Evolutionary conservation across 2,329 filamentous ascomycete genomes (phyloP), one percentile per base, ranked within the genome.

Genomic region (Thelonectria blattea): DNA sequence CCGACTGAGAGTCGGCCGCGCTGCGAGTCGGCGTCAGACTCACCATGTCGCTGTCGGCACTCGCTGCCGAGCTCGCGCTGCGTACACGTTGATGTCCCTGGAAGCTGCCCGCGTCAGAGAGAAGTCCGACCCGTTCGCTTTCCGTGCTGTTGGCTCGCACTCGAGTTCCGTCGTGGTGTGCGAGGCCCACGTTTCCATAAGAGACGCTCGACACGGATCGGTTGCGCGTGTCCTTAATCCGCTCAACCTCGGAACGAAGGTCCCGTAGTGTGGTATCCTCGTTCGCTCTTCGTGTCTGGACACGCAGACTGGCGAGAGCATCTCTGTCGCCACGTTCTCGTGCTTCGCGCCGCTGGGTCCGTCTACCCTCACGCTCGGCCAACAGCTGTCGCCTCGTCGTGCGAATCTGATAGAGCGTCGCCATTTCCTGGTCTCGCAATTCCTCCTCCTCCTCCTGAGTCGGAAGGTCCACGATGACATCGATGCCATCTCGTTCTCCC

Each of bases 401-500:
- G 12, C 95, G 89, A 60, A 98, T 94, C 74, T 96, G 92, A 74
- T 96, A 98, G 42, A 98, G 77, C 0, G 91, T 87, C 63, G 95
- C 91, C 95, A 98, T 98, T 75, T 97, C 92, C 27, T 92, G 87
- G 64, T 98, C 93, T 12, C 95, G 85, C 54, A 92, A 80, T 2
- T 79, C 77, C 73, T 96, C 92, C 65, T 96, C 88, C 55, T 93
- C 90, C 52, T 96, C 91, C 9, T 81, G 84, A 0, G 90, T 92
- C 0, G 93, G 93, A 66, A 91, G 87, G 74, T 97, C 93, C 12
- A 98, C 79, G 0, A 99, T 93, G 4, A 91, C 86, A 70, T 99
- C 95, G 68, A 99, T 92, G 8, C 95, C 95, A 54, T 85, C 94
- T 61, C 95, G 85, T 74, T 99, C 95, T 51, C 95, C 95, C 75